phyloP scores from a whole-genome alignment of 2,329 filamentous ascomycete genomes.

The Fusarium lyarnte region DNA sequence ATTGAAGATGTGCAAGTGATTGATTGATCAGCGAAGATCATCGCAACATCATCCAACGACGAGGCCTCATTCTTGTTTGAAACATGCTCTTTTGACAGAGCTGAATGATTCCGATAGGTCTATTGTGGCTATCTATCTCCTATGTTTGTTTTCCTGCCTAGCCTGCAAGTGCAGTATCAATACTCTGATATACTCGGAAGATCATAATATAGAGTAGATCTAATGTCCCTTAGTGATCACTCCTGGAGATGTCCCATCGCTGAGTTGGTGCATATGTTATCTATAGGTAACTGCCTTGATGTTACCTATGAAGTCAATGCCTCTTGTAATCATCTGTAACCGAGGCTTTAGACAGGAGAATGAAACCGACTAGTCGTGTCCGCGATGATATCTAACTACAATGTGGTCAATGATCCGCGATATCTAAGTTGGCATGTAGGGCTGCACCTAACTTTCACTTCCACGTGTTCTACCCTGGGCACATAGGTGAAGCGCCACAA shows the following conservation, averaged over 20 bases:
- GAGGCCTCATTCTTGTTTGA: constrained; percentile 23
- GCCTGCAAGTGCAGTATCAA: background rate
- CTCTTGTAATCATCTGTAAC: background rate
- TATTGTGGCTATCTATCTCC: background rate
- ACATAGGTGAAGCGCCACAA: background rate
- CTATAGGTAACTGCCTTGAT: background rate
- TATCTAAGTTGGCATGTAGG: constrained; percentile 10
- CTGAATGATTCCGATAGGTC: background rate
- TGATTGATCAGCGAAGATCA: constrained; percentile 20
- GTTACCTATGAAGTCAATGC: background rate
- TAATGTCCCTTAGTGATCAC: background rate
- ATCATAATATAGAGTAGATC: background rate
- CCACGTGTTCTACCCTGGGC: constrained; percentile 17
- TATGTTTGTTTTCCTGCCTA: background rate
- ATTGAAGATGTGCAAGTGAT: constrained; percentile 1
- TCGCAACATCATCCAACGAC: constrained; percentile 5
- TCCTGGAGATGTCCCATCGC: background rate
- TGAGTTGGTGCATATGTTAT: background rate
- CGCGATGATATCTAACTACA: constrained; percentile 14
- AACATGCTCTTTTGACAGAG: background rate
- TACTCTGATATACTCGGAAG: background rate
- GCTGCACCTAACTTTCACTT: constrained; percentile 9
- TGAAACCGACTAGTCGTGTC: constrained; percentile 18
- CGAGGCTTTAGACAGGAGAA: constrained; percentile 1
- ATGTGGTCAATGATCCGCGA: constrained; percentile 18